Base-by-base conservation (phyloP, 768 basidiomycete species). In the Panaeolus papilionaceus region DNA sequence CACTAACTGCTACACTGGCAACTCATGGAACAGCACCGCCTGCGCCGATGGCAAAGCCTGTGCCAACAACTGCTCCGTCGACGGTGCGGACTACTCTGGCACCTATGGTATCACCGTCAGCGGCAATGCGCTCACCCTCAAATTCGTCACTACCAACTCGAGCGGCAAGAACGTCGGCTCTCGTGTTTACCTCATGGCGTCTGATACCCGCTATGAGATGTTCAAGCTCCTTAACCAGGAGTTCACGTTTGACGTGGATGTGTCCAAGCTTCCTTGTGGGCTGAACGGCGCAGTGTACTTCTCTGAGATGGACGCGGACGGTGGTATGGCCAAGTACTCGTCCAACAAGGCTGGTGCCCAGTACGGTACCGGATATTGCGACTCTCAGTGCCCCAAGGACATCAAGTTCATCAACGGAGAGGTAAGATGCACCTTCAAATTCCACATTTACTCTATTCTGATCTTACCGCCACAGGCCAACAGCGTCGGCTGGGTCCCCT, bases 201-300 rank as follows among this genome's bases (percentile, higher is more conserved):
- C 71, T 73, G 78, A 78, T 61, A 74, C 72, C 71, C 70, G 72
- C 62, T 87, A 86, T 79, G 69, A 79, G 68, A 68, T 73, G 70
- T 77, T 79, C 74, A 73, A 76, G 70, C 76, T 85, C 67, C 70
- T 78, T 62, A 85, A 86, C 80, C 79, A 84, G 70, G 85, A 86
- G 76, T 86, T 87, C 78, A 80, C 83, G 42, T 86, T 87, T 76
- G 84, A 85, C 75, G 84, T 87, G 69, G 85, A 87, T 74, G 78
- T 86, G 67, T 83, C 84, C 64, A 77, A 84, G 69, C 80, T 87
- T 58, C 81, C 81, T 23, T 86, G 86, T 72, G 86, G 86, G 66
- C 80, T 86, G 72, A 87, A 87, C 77, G 85, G 84, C 72, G 85
- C 85, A 18, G 79, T 86, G 69, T 86, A 86, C 78, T 83, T 86